phyloP scores from a whole-genome alignment of 495 filamentous ascomycete genomes.

The Aspergillus egyptiacus region DNA sequence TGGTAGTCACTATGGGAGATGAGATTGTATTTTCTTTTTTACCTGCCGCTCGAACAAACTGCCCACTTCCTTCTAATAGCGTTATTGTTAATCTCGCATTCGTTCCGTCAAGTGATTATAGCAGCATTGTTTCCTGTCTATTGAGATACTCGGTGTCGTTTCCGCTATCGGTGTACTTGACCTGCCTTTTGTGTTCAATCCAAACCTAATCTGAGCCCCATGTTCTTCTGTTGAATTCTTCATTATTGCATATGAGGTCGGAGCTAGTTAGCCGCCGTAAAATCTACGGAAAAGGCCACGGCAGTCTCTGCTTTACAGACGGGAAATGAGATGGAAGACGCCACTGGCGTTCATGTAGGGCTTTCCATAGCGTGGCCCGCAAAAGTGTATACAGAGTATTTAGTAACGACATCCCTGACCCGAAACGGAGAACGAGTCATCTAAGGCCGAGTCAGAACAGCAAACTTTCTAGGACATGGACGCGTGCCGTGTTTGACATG shows the following conservation, averaged over 20 bases:
- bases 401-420: too few species aligned
- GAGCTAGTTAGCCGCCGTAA: too few species aligned
- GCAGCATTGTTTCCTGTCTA: constrained; percentile 1
- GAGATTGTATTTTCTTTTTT: background rate
- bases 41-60: too few species aligned
- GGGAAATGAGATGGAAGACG: too few species aligned
- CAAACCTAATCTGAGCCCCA: too few species aligned
- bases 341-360: too few species aligned
- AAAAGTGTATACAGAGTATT: too few species aligned
- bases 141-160: constrained; percentile 3
- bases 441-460: background rate
- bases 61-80: background rate
- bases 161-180: background rate
- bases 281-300: too few species aligned
- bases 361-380: too few species aligned
- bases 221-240: background rate
- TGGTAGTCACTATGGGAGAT: constrained; percentile 17
- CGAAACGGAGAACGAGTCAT: too few species aligned
- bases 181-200: background rate
- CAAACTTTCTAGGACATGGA: background rate
- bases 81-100: constrained; percentile 11
- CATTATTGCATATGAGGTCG: too few species aligned
- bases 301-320: too few species aligned
- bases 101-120: constrained; percentile 1
- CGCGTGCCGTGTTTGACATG: background rate